phyloP scores from a whole-genome alignment of 2,329 filamentous ascomycete species.

The Colletotrichum gloeosporioides region DNA sequence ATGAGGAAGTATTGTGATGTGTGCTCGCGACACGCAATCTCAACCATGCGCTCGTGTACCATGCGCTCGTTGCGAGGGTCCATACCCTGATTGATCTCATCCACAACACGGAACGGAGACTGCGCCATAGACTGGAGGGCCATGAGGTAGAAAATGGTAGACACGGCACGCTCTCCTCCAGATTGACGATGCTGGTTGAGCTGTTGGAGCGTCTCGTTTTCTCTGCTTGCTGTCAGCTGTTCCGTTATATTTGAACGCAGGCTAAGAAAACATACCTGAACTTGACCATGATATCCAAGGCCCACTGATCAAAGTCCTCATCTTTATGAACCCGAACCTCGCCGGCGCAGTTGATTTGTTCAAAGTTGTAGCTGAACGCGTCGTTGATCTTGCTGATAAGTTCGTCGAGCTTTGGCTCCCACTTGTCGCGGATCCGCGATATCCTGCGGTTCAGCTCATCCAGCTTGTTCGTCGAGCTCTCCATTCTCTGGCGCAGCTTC shows the following conservation, averaged over 20 bases:
- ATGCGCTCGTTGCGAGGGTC: constrained; percentile 97
- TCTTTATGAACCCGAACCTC: constrained; percentile 90
- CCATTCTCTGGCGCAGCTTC: constrained; percentile 62
- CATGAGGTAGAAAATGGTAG: constrained; percentile 99
- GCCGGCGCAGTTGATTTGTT: constrained; percentile 91
- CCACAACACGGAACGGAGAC: constrained; percentile 95
- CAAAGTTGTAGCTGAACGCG: constrained; percentile 92
- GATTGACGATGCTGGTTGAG: constrained; percentile 94
- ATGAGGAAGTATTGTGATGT: constrained; percentile 94
- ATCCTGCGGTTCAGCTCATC: constrained; percentile 64
- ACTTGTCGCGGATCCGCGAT: constrained; percentile 68
- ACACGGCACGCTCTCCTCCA: constrained; percentile 93
- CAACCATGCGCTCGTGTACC: constrained; percentile 97
- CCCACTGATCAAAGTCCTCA: constrained; percentile 93
- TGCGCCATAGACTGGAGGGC: constrained; percentile 92
- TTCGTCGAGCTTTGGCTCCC: constrained; percentile 84
- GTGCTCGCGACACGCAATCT: constrained; percentile 88
- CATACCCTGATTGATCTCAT: constrained; percentile 99
- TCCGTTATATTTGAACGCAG: neutral
- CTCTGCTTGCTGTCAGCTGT: constrained; percentile 48
- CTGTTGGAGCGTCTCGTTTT: constrained; percentile 81
- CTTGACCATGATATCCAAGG: constrained; percentile 91
- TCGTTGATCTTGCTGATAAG: constrained; percentile 84
- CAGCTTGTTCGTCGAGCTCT: constrained; percentile 59
- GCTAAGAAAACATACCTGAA: constrained; percentile 73